Conservation (phyloP, 805 yeast species). For the Teunomyces atbi region DNA sequence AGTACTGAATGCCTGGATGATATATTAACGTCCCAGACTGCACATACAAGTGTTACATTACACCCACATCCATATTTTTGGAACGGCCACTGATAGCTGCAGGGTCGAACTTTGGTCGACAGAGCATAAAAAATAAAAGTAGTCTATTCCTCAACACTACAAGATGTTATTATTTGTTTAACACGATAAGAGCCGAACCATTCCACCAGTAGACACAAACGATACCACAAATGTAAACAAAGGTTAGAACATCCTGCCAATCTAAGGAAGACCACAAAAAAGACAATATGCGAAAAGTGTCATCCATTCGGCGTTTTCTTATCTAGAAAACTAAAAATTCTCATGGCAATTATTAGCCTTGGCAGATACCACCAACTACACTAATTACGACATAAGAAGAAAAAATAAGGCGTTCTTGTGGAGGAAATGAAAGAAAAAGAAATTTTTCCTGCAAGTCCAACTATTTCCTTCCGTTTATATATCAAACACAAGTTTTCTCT, state of each 20-base stretch:
- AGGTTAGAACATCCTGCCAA: neutral
- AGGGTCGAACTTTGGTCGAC: neutral
- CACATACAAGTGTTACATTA: neutral
- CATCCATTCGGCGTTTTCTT: slow-evolving; percentile 2
- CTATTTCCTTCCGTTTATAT: neutral
- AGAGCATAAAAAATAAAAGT: neutral
- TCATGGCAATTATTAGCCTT: neutral
- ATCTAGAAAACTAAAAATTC: neutral
- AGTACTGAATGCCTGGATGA: too few relatives aligned
- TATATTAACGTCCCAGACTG: neutral
- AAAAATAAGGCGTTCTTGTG: neutral
- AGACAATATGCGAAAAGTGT: neutral
- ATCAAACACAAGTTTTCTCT: neutral
- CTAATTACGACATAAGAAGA: neutral
- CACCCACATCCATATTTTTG: too few relatives aligned
- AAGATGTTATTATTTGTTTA: too few relatives aligned
- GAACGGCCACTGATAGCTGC: neutral
- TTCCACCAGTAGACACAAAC: too few relatives aligned
- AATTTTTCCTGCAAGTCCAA: neutral
- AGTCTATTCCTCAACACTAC: neutral
- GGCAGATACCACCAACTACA: slow-evolving; percentile 1
- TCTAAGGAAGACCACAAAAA: neutral
- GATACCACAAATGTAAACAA: neutral
- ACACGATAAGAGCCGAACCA: too few relatives aligned
- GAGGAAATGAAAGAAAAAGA: neutral